Evolutionary conservation across 257 asterid genomes (phyloP).

Genomic region (Fraxinus americana): DNA sequence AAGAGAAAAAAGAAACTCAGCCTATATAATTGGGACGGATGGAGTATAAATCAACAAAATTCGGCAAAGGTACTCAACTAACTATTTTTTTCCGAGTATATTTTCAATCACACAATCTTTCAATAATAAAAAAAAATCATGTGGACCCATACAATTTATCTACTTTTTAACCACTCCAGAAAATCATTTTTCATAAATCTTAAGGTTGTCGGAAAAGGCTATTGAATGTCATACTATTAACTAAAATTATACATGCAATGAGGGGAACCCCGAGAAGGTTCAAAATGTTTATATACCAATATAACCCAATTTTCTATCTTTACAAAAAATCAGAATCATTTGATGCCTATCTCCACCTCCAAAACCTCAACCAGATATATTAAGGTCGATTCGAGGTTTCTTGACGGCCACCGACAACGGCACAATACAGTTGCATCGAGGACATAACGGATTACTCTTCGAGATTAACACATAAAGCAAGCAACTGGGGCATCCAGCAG

Average conservation of each 20-base stretch:
- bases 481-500: slow-evolving; percentile 81
- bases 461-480: slow-evolving; percentile 69
- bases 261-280: slow-evolving; percentile 14
- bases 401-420: slow-evolving; percentile 49
- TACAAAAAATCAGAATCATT: slow-evolving; percentile 44
- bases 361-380: slow-evolving; percentile 54
- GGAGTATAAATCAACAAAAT: too few relatives aligned
- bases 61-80: too few relatives aligned
- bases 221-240: slow-evolving; percentile 14
- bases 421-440: slow-evolving; percentile 58
- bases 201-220: background rate
- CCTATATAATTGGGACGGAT: too few relatives aligned
- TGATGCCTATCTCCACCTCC: background rate
- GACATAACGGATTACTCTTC: slow-evolving; percentile 60
- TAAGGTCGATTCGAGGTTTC: slow-evolving; percentile 79
- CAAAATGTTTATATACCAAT: slow-evolving; percentile 41
- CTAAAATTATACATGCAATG: slow-evolving; percentile 17
- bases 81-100: too few relatives aligned
- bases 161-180: too few relatives aligned
- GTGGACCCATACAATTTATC: too few relatives aligned
- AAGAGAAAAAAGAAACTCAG: too few relatives aligned
- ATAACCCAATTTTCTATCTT: slow-evolving; percentile 44
- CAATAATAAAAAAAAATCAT: too few relatives aligned
- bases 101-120: too few relatives aligned
- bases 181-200: too few relatives aligned